A percentile compares a stretch with the other conserved stretches of the same genome.
phyloP scores from a whole-genome alignment of 108 stramenopile genomes.

The Cyclotella kingstonii region DNA sequence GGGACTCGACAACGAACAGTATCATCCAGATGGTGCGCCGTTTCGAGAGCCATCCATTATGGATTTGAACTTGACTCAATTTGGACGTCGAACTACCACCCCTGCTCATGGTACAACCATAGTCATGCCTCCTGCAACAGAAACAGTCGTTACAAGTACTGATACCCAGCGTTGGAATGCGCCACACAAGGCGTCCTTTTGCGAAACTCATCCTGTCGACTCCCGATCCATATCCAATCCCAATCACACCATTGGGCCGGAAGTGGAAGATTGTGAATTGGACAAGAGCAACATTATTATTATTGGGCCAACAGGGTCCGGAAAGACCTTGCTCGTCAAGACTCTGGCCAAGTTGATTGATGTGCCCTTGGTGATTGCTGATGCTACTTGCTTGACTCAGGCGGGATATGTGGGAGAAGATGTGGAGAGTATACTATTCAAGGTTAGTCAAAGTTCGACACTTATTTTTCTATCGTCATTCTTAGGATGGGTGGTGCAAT shows the following conservation, averaged over 20 bases:
- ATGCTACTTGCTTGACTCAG: constrained; percentile 96
- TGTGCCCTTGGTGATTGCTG: constrained; percentile 93
- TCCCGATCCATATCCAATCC: constrained; percentile 57
- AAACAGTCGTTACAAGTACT: background rate
- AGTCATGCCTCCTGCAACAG: constrained; percentile 8
- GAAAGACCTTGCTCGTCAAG: constrained; percentile 94
- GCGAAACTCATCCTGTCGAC: constrained; percentile 30
- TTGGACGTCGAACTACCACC: no score
- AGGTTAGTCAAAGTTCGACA: constrained; percentile 44
- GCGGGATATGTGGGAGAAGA: constrained; percentile 99
- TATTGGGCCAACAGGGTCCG: constrained; percentile 88
- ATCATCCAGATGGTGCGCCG: constrained; percentile 34
- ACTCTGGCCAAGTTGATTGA: constrained; percentile 92
- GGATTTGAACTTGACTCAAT: constrained; percentile 73
- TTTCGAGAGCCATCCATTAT: constrained; percentile 44
- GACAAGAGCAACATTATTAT: constrained; percentile 97
- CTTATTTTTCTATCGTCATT: background rate
- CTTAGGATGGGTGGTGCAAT: background rate
- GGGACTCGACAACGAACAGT: constrained; percentile 15
- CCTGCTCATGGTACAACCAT: constrained; percentile 16
- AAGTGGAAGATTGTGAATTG: constrained; percentile 83
- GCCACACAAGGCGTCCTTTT: constrained; percentile 7
- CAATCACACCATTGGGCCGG: constrained; percentile 53
- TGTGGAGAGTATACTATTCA: constrained; percentile 94
- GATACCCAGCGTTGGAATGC: no score